Percentiles rank a stretch among this genome's conserved stretches.
Evolutionary conservation across 805 yeast species (phyloP).

Genomic region (Tetrapisispora fleetii): DNA sequence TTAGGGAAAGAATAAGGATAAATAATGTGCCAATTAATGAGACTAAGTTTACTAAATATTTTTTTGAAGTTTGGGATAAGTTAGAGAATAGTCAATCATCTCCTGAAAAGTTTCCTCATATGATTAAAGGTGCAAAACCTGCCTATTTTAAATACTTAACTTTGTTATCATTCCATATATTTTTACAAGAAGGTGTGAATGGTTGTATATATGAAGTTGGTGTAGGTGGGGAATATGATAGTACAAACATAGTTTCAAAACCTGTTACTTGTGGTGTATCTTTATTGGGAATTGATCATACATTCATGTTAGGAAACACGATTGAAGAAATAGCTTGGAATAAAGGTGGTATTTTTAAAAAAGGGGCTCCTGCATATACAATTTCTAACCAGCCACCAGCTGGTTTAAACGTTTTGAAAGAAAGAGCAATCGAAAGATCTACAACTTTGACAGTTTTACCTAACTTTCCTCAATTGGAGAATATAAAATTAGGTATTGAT

Average conservation of each 20-base stretch:
- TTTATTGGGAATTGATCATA: constrained; percentile 86
- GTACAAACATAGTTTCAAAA: constrained; percentile 75
- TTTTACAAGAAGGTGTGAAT: constrained; percentile 79
- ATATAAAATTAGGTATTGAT: constrained; percentile 52
- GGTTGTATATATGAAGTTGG: constrained; percentile 96
- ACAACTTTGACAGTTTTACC: constrained; percentile 45
- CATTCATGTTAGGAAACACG: constrained; percentile 75
- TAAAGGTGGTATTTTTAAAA: constrained; percentile 86
- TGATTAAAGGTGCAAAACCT: constrained; percentile 68
- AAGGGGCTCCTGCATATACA: constrained; percentile 53
- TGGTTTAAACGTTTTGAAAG: constrained; percentile 45
- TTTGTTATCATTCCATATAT: constrained; percentile 80
- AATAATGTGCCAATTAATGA: constrained; percentile 80
- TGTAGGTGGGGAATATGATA: constrained; percentile 94
- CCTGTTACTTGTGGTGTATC: constrained; percentile 85
- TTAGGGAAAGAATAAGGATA: constrained; percentile 82
- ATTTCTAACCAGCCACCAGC: constrained; percentile 48
- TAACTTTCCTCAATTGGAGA: constrained; percentile 30
- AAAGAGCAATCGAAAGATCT: constrained; percentile 59
- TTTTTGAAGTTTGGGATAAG: constrained; percentile 89
- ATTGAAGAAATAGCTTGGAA: constrained; percentile 91
- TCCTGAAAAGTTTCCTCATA: constrained; percentile 53
- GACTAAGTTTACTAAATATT: constrained; percentile 72
- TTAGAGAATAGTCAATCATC: constrained; percentile 52
- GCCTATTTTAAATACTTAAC: constrained; percentile 90